phyloP scores from a whole-genome alignment of 495 filamentous ascomycete species.

The Lasiosphaeria ovina region DNA sequence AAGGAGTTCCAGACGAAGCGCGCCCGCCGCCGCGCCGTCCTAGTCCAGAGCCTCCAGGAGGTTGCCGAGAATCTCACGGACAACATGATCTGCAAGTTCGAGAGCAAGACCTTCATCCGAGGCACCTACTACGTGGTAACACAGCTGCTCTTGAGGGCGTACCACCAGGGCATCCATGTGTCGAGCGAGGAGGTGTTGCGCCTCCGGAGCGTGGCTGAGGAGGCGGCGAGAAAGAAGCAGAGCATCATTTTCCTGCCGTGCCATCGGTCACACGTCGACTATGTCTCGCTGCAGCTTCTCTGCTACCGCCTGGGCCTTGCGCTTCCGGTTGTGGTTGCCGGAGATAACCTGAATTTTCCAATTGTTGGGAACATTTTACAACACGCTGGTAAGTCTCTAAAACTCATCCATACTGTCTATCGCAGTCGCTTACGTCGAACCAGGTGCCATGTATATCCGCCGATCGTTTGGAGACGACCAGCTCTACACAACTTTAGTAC shows the following conservation, averaged over 20 bases:
- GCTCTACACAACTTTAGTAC: slow-evolving; percentile 85
- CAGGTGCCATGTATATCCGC: slow-evolving; percentile 93
- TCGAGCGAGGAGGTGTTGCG: slow-evolving; percentile 89
- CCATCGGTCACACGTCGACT: slow-evolving; percentile 93
- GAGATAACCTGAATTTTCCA: slow-evolving; percentile 94
- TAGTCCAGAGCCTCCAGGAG: slow-evolving; percentile 57
- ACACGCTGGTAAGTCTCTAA: slow-evolving; percentile 73
- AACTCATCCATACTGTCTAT: too few species aligned
- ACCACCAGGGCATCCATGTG: slow-evolving; percentile 97
- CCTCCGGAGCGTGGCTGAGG: slow-evolving; percentile 73
- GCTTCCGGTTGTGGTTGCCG: slow-evolving; percentile 89
- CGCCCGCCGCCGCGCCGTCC: slow-evolving; percentile 60
- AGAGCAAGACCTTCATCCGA: slow-evolving; percentile 89
- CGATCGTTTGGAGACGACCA: slow-evolving; percentile 89
- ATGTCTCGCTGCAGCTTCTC: slow-evolving; percentile 88
- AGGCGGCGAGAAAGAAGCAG: slow-evolving; percentile 82
- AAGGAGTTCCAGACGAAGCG: slow-evolving; percentile 55
- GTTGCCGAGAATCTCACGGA: slow-evolving; percentile 83
- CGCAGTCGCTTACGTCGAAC: slow-evolving; percentile 5
- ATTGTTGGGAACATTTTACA: slow-evolving; percentile 86
- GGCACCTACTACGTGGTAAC: slow-evolving; percentile 86
- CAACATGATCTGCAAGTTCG: slow-evolving; percentile 98
- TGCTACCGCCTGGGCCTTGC: slow-evolving; percentile 90
- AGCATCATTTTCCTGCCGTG: slow-evolving; percentile 95
- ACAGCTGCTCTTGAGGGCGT: slow-evolving; percentile 85